A percentile compares a stretch with the other conserved stretches of the same genome.
Conservation (phyloP, 2,329 filamentous ascomycete species). For the Escovopsis sp. region DNA sequence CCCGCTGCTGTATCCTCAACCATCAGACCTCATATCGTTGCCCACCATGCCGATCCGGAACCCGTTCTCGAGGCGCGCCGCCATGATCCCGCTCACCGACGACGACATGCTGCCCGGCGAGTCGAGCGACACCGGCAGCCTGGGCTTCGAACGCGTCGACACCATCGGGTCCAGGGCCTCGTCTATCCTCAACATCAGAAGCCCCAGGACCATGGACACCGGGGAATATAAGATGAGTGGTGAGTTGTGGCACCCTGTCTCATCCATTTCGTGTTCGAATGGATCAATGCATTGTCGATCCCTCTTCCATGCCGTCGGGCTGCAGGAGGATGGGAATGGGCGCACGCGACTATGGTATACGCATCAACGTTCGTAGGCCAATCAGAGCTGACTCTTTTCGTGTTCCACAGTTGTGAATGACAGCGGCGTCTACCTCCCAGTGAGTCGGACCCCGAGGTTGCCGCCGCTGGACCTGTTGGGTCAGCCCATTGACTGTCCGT, state of each 20-base stretch:
- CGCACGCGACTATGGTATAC: constrained; percentile 8
- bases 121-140: constrained; percentile 13
- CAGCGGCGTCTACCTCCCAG: constrained; percentile 85
- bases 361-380: no score
- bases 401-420: constrained; percentile 68
- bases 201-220: constrained; percentile 44
- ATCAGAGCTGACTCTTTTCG: constrained; percentile 10
- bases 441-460: constrained; percentile 27
- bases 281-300: no score
- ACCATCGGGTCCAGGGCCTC: constrained; percentile 47
- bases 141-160: constrained; percentile 42
- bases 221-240: constrained; percentile 70
- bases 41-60: constrained; percentile 54
- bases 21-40: no score
- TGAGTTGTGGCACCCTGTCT: constrained; percentile 25
- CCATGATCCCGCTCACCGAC: constrained; percentile 28
- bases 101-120: constrained; percentile 36
- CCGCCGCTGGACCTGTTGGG: not conserved
- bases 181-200: constrained; percentile 45
- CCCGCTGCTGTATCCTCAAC: not conserved
- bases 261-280: not conserved
- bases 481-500: constrained; percentile 1
- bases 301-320: no score
- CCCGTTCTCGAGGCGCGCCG: constrained; percentile 48
- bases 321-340: no score